Conservation (phyloP, 495 filamentous ascomycete genomes). For the Aspergillus haitiensis region DNA sequence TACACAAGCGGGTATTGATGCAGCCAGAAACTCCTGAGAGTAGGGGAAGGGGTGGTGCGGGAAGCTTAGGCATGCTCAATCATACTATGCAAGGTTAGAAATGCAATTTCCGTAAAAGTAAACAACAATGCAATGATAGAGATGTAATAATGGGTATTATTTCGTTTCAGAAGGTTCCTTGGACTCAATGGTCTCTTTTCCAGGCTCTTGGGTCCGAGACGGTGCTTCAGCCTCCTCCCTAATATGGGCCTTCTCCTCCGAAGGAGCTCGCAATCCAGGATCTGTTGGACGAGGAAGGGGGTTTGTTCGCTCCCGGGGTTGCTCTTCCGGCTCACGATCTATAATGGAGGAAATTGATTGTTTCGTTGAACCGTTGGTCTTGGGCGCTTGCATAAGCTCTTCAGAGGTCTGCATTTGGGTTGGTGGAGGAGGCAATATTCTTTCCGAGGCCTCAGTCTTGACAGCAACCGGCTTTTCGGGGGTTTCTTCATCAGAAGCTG, state of each 20-base stretch:
- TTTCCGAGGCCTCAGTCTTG: conserved; percentile 36
- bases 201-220: conserved; percentile 19
- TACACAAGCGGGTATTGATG: conserved; percentile 32
- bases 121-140: conserved; percentile 13
- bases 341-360: conserved; percentile 51
- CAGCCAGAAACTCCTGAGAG: conserved; percentile 15
- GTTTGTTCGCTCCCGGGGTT: conserved; percentile 29
- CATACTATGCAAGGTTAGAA: conserved; percentile 21
- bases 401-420: conserved; percentile 23
- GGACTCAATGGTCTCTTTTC: conserved; percentile 35
- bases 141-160: conserved; percentile 18
- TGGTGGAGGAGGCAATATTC: conserved; percentile 23
- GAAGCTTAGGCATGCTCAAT: conserved; percentile 19
- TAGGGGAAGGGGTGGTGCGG: conserved; percentile 1
- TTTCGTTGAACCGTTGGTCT: conserved; percentile 37
- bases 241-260: conserved; percentile 27
- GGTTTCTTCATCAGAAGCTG: conserved; percentile 36
- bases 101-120: conserved; percentile 18
- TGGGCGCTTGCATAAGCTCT: conserved; percentile 19
- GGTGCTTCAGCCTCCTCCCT: conserved; percentile 33
- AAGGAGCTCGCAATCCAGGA: conserved; percentile 17
- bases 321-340: conserved; percentile 39
- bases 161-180: conserved; percentile 26
- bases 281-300: conserved; percentile 26
- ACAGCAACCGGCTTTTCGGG: conserved; percentile 29